Evolutionary conservation across 1,284 basidiomycete genomes (phyloP), one percentile per base, ranked within the genome.

Genomic region (Rhizoctonia solani): DNA sequence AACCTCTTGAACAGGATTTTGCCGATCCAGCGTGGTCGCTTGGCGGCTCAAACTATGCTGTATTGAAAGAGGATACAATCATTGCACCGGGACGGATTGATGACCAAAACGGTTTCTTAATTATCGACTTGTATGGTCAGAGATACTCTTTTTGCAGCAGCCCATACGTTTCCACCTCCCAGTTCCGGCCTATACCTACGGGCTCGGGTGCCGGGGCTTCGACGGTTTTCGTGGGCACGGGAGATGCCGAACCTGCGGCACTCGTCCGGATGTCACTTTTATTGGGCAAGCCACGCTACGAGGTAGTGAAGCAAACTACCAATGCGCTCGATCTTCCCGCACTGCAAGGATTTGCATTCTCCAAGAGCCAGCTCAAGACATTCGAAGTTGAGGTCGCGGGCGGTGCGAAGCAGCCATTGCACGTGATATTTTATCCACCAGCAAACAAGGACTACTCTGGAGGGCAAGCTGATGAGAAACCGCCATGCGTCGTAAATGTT

Each of bases 401-500:
- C 1, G 75, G 75, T 3, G 6, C 46, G 46, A 76, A 78, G 16
- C 77, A 79, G 5, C 79, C 80, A 2, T 72, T 87, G 14, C 79
- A 90, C 74, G 82, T 84, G 4, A 74, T 89, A 14, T 85, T 81
- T 70, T 88, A 86, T 69, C 78, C 83, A 2, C 89, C 89, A 0
- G 79, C 77, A 25, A 90, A 89, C 71, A 84, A 84, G 0, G 75
- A 79, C 0, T 89, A 84, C 72, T 70, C 73, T 0, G 83, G 80
- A 0, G 79, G 79, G 0, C 75, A 81, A 3, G 72, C 74, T 0
- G 80, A 78, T 1, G 85, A 87, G 73, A 80, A 80, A 21, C 88
- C 89, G 0, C 89, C 89, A 0, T 85, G 84, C 70, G 78, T 90
- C 14, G 77, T 89, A 5, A 75, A 79, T 46, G 80, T 82, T 0